Conservation (phyloP, 1,284 basidiomycete genomes). For the Ustilago tritici region DNA sequence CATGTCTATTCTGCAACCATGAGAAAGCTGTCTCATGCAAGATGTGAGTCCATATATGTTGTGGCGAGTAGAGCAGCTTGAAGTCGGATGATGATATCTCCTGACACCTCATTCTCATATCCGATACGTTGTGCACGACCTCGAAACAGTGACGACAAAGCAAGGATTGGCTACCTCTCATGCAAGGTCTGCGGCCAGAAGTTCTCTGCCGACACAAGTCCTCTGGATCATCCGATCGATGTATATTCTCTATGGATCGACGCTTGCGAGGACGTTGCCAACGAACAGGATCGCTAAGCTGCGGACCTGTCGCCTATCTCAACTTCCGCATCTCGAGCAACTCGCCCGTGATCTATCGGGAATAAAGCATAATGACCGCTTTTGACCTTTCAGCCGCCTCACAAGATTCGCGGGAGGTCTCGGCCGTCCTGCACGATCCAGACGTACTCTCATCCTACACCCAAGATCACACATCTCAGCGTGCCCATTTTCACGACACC, state of each 20-base stretch:
- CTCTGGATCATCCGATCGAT: conserved; percentile 87
- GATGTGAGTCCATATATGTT: conserved; percentile 74
- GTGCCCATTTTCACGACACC: not conserved
- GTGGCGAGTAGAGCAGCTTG: not conserved
- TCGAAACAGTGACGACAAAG: conserved; percentile 67
- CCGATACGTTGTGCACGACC: too few relatives aligned
- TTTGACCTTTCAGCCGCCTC: too few relatives aligned
- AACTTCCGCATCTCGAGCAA: not conserved
- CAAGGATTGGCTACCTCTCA: conserved; percentile 56
- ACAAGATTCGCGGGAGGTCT: too few relatives aligned
- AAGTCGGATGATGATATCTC: not conserved
- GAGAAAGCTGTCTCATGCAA: conserved; percentile 88
- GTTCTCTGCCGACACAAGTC: conserved; percentile 71
- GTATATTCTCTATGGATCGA: conserved; percentile 92
- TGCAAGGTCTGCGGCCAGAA: conserved; percentile 69
- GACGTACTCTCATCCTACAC: not conserved
- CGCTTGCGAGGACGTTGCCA: conserved; percentile 84
- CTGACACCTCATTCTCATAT: not conserved
- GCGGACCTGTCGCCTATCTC: not conserved
- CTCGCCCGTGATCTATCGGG: not conserved
- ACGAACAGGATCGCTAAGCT: conserved; percentile 42
- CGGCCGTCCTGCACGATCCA: not conserved
- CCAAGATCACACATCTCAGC: not conserved
- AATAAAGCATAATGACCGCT: too few relatives aligned
- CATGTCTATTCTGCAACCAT: conserved; percentile 85